phyloP scores from a whole-genome alignment of 176 grass and related monocot species.

The Dendrocalamus sinicus region DNA sequence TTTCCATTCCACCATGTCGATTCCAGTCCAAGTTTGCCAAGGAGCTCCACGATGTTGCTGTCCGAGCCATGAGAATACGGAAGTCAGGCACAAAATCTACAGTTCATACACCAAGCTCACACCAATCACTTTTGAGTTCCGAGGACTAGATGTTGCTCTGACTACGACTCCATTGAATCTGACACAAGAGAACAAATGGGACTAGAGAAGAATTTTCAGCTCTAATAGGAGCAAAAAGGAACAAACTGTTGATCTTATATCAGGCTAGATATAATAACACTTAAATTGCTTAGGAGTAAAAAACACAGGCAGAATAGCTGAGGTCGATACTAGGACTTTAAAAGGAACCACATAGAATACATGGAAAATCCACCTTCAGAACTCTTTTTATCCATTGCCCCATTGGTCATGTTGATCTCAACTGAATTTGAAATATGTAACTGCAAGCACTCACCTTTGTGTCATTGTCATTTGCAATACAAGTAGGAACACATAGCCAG shows the following conservation, averaged over 20 bases:
- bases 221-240: neutral
- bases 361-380: neutral
- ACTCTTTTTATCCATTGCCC: neutral
- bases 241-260: neutral
- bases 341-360: neutral
- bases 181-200: neutral
- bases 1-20: too few species aligned
- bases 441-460: neutral
- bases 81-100: neutral
- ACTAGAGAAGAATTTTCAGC: neutral
- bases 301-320: neutral
- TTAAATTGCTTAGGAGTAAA: neutral
- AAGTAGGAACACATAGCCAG: neutral
- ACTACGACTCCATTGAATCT: slow-evolving; percentile 4
- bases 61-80: neutral
- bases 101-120: slow-evolving; percentile 12
- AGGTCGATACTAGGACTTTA: neutral
- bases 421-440: slow-evolving; percentile 20
- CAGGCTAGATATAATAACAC: neutral
- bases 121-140: slow-evolving; percentile 7
- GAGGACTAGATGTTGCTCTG: neutral
- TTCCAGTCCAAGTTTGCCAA: too few species aligned
- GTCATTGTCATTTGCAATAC: neutral
- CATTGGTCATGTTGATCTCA: slow-evolving; percentile 4
- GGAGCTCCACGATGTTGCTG: too few species aligned